Evolutionary conservation across 108 stramenopile species (phyloP), one percentile per base, ranked within the genome.

Genomic region (Cyclotella kingstonii): DNA sequence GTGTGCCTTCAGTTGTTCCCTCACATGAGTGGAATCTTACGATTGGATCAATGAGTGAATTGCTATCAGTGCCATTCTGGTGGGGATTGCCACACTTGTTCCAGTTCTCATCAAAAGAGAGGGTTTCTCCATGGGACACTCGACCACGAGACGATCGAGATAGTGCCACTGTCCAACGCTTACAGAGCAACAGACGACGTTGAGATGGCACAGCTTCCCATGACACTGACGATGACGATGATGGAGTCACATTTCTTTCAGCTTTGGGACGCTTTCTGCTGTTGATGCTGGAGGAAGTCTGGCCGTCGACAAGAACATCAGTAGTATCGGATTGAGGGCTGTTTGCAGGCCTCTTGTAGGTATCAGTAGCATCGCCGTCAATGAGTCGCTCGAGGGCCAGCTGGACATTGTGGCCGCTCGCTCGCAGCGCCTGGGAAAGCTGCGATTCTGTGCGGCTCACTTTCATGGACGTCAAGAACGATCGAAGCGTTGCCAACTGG

Each of bases 21-120:
- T n/a, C n/a, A n/a, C n/a, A n/a, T n/a, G 74, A 69, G 10, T 76
- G 78, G 54, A 89, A 85, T 46, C 84, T 77, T 3, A 87, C 60
- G 39, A 67, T 80, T 10, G 61, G 54, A 62, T 66, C 65, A 0
- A 44, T 35, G 46, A 54, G 26, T 64, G 44, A 47, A 15, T 45
- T 49, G 0, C 12, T 5, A 10, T 59, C 36, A 7, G 43, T 42
- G 25, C 12, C 28, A 22, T 53, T 35, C 18, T 25, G 15, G 44
- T 8, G 9, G n/a, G 27, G 5, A 11, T 33, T 25, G 14, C 15
- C 26, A 29, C 35, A 48, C n/a, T 41, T 61, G 25, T 35, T 57
- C 46, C 5, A 81, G 45, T 60, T 74, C 36, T 57, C 81, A 34
- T 26, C 18, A 34, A 78, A 66, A 42, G 42, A 31, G 26, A 57